These are phyloP conservation scores for Heliamphora exappendiculata DNA, from an alignment of 148 eudicot genomes.

Conservation along the genomic window DNA sequence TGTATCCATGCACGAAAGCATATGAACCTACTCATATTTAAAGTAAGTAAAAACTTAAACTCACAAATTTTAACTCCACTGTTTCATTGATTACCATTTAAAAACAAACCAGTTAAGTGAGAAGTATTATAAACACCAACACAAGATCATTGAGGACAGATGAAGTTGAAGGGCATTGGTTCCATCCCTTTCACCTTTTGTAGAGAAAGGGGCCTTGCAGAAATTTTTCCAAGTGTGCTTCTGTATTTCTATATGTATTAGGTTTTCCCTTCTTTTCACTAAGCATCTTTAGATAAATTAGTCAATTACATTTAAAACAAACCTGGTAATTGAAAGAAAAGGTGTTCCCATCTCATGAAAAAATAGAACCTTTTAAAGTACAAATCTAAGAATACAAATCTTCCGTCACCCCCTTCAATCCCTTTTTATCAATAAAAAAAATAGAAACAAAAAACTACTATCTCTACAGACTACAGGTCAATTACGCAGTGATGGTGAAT, in stretches of 20 bases:
- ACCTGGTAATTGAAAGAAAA: neutral
- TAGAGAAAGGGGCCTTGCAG: neutral
- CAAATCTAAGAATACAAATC: too few species aligned
- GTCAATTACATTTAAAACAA: neutral
- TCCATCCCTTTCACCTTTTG: neutral
- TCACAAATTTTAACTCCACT: neutral
- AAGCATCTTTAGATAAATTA: neutral
- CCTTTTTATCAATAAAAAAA: too few species aligned
- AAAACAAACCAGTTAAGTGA: neutral
- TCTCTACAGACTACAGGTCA: neutral
- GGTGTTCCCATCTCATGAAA: neutral
- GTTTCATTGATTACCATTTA: neutral
- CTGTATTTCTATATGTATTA: neutral
- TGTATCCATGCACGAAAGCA: neutral
- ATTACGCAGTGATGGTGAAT: neutral
- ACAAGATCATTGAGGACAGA: neutral
- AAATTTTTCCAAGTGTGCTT: too few species aligned
- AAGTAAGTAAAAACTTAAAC: neutral
- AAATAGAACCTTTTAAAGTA: neutral
- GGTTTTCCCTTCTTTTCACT: too few species aligned
- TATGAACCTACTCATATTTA: neutral
- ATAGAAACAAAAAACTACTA: neutral
- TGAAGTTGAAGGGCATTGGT: neutral
- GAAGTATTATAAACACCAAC: neutral
- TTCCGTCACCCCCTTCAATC: too few species aligned